Base-by-base conservation (phyloP, 179 eudicot species). In the Carnegiea gigantea region DNA sequence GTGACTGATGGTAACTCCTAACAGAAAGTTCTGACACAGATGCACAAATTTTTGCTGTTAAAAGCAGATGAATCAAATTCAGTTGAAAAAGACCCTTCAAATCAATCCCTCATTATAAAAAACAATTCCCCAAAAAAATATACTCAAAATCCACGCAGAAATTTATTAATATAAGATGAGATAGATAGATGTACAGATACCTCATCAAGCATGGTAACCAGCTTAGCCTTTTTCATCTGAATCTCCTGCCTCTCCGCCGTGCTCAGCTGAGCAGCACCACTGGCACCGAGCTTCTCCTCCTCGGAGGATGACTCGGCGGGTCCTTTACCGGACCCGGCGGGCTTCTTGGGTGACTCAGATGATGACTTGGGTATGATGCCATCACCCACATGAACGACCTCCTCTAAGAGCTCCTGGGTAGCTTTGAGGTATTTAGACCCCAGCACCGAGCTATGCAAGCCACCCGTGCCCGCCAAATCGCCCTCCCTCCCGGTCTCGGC, bases 181-280 rank as follows among this genome's bases (percentile, higher is more conserved):
- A 9, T n/a, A 9, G 30, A 8, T 1, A n/a, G 68, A 62, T 4
- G 21, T 0, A 38, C 10, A n/a, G 3, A 15, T 90, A 91, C 97
- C 92, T 93, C 97, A 80, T 91, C 94, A 59, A 93, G 91, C 97
- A 93, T 91, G 85, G 80, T 82, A 21, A 89, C 86, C 74, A 93
- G 92, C 78, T 93, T 92, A 3, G 95, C 92, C 65, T 93, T 93
- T 81, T 87, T 93, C 93, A 89, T 90, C 86, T 90, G 97, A 86
- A 91, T 82, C 21, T 92, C 97, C 65, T 92, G 94, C 70, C 92
- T 90, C 78, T 92, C 92, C 1, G 94, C 89, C 4, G 93, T 85
- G 21, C 89, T 83, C 7, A 92, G 88, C 83, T 90, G 91, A 2
- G 43, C 73, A 30, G 81, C 64, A 28, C 81, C 87, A 15, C 83